These are phyloP conservation scores for Ganoderma boninense DNA, from an alignment of 1,284 basidiomycete species.

Conservation along the genomic window DNA sequence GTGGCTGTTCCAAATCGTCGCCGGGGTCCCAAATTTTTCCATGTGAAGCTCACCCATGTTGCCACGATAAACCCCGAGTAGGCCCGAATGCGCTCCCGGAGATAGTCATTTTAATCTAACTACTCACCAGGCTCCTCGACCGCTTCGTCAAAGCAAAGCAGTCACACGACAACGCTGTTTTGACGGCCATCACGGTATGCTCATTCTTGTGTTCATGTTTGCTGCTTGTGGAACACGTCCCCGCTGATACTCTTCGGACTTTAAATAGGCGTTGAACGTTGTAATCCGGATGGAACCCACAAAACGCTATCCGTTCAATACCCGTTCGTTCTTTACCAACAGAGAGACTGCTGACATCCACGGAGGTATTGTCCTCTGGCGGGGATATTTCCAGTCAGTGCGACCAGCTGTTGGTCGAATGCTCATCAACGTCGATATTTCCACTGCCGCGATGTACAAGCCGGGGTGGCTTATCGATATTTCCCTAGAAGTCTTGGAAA, in stretches of 20 bases:
- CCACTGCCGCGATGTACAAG: conserved; percentile 80
- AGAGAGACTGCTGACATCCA: conserved; percentile 72
- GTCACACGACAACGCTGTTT: conserved; percentile 71
- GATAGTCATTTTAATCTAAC: not conserved
- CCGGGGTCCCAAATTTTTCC: conserved; percentile 61
- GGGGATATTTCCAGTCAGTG: conserved; percentile 81
- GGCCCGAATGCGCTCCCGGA: conserved; percentile 29
- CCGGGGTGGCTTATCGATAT: conserved; percentile 56
- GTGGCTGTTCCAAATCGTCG: not conserved
- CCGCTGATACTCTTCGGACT: not conserved
- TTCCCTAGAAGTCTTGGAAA: conserved; percentile 62
- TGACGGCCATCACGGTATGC: conserved; percentile 76
- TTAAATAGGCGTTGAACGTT: conserved; percentile 71
- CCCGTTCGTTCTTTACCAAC: conserved; percentile 78
- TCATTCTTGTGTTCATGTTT: not conserved
- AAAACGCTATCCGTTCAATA: conserved; percentile 75
- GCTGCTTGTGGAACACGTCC: conserved; percentile 6
- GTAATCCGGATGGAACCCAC: conserved; percentile 78
- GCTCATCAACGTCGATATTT: conserved; percentile 82
- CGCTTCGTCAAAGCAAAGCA: conserved; percentile 74
- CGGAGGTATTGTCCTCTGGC: conserved; percentile 71
- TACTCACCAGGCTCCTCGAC: conserved; percentile 58
- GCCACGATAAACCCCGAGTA: conserved; percentile 81
- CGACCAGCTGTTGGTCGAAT: conserved; percentile 73
- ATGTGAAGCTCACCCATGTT: conserved; percentile 70